Evolutionary conservation across 106 monocot genomes (phyloP), one percentile per base, ranked within the genome.

Genomic region (Acorus calamus): DNA sequence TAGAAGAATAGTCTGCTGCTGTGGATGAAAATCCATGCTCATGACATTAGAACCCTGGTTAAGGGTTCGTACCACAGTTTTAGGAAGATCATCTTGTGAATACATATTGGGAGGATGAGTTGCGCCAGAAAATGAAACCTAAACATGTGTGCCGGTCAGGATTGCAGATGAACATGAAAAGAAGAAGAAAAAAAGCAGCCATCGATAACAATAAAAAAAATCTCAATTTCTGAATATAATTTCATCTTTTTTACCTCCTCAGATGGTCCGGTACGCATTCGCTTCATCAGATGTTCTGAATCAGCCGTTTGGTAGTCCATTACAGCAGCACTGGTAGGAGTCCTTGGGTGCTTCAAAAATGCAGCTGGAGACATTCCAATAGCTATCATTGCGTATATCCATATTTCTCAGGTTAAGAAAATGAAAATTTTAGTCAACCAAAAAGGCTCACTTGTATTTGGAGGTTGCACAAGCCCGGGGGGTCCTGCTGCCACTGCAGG

Each of bases 231-330:
- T 0, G 28, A 28, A 28, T 28, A 28, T 47, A 55, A 5, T 59
- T 4, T 55, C 52, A 43, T 56, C 42, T 51, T 12, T 54, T 28
- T 28, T 59, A 91, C 96, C 92, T 98, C 96, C 68, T 98, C 91
- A 47, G 87, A 66, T 71, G 80, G 96, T n/a, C 83, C 85, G 9
- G 76, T 57, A n/a, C 96, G 91, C 74, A 92, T 92, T 64, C 92
- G 77, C 76, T 98, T 98, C 41, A 85, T 80, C 59, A 98, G 77
- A 68, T 85, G 88, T 70, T 98, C 96, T 50, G 91, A 92, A 70
- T 98, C 92, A 65, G 81, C 83, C 52, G 80, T 79, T 66, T 98
- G 96, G 71, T 92, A 98, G 71, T 98, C 96, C 76, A 96, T 79
- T 43, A 78, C 85, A 55, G 88, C 59, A 52, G 87, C 77, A 78